These are phyloP conservation scores for Rhodotorula glutinis DNA, from an alignment of 1,284 basidiomycete species.

Conservation along the genomic window DNA sequence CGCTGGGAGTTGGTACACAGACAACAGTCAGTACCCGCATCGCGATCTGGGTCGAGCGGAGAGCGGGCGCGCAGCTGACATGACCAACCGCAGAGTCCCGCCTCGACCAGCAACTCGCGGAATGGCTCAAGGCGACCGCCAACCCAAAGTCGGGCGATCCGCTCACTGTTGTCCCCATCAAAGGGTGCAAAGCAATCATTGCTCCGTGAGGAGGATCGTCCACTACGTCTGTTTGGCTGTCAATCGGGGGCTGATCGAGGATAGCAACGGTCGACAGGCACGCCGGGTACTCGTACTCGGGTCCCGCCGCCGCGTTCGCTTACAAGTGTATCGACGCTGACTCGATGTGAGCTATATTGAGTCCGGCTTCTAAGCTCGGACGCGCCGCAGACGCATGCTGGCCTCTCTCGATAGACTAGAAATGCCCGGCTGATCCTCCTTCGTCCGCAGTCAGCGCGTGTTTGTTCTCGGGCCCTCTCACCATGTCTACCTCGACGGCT, in stretches of 20 bases:
- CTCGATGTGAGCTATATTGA: constrained; percentile 61
- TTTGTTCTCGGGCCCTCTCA: constrained; percentile 96
- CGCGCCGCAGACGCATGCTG: too few species aligned
- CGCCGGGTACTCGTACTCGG: constrained; percentile 94
- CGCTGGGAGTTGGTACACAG: constrained; percentile 87
- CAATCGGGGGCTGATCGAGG: too few species aligned
- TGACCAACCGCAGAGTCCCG: constrained; percentile 41
- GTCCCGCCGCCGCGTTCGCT: constrained; percentile 90
- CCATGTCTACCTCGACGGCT: constrained; percentile 80
- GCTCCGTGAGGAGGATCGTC: constrained; percentile 65
- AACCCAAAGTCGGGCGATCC: constrained; percentile 45
- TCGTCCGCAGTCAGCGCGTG: constrained; percentile 56
- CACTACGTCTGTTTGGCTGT: constrained; percentile 21
- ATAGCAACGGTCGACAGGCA: constrained; percentile 58
- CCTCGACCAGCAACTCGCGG: constrained; percentile 62
- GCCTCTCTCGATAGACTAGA: too few species aligned
- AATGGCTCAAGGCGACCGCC: constrained; percentile 63
- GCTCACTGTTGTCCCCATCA: constrained; percentile 62
- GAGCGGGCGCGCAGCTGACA: constrained; percentile 5
- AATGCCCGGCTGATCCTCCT: not conserved
- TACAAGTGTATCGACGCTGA: constrained; percentile 81
- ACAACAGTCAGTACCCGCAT: constrained; percentile 60
- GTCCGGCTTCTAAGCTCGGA: too few species aligned
- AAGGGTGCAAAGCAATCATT: constrained; percentile 83
- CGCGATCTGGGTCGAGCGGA: constrained; percentile 8